Percentiles rank a stretch among this genome's conserved stretches.
These are phyloP conservation scores for Phytophthora ramorum DNA, from an alignment of 352 stramenopile species.

Conservation along the genomic window DNA sequence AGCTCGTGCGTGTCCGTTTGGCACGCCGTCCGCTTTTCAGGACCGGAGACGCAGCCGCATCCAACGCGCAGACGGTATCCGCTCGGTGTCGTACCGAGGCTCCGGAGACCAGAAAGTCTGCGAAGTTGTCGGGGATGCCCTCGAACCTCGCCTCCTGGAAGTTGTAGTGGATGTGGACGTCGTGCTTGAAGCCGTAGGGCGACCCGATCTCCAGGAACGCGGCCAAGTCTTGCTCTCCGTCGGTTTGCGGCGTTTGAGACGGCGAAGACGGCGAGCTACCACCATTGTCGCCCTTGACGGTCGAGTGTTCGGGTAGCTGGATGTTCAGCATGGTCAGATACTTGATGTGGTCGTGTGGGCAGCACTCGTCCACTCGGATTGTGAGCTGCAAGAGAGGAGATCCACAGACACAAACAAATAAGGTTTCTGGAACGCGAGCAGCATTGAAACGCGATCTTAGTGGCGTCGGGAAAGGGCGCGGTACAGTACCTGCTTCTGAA, in stretches of 20 bases:
- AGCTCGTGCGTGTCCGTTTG: conserved; percentile 53
- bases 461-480: conserved; percentile 29
- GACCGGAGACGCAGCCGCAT: conserved; percentile 12
- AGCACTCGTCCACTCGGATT: conserved; percentile 31
- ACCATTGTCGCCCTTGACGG: conserved; percentile 36
- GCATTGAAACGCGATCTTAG: conserved; percentile 13
- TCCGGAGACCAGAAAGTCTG: conserved; percentile 60
- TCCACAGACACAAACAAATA: conserved; percentile 15
- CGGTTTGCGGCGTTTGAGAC: conserved; percentile 25
- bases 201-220: conserved; percentile 68
- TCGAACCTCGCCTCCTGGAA: conserved; percentile 87
- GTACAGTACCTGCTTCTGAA: conserved; percentile 7
- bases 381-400: conserved; percentile 13
- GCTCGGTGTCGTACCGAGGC: conserved; percentile 28
- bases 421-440: conserved; percentile 31
- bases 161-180: conserved; percentile 91
- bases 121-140: conserved; percentile 83
- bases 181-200: conserved; percentile 81
- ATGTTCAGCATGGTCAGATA: conserved; percentile 49
- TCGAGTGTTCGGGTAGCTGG: conserved; percentile 41
- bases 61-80: conserved; percentile 26
- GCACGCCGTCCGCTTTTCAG: conserved; percentile 12
- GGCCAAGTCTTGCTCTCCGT: conserved; percentile 41
- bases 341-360: neutral
- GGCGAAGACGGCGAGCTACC: conserved; percentile 37